phyloP scores from a whole-genome alignment of 768 basidiomycete species.

The Lactarius trivialis region DNA sequence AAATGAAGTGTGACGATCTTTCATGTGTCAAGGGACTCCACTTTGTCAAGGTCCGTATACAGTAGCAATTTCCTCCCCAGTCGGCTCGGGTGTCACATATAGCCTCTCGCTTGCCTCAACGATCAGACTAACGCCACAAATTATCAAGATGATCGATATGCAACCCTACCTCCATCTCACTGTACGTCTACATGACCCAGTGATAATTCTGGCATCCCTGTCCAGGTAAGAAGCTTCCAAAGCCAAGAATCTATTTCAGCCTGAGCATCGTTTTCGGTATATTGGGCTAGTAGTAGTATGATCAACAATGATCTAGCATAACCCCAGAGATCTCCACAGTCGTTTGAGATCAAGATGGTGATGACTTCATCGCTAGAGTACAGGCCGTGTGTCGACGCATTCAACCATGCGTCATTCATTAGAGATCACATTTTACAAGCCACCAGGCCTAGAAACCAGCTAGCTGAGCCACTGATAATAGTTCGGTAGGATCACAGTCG shows the following conservation, averaged over 20 bases:
- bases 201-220: conserved; percentile 33
- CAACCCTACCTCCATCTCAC: conserved; percentile 35
- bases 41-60: conserved; percentile 35
- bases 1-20: conserved; percentile 37
- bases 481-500: background rate
- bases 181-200: conserved; percentile 39
- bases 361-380: background rate
- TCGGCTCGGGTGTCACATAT: conserved; percentile 41
- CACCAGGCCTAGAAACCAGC: background rate
- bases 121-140: conserved; percentile 36
- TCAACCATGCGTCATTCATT: background rate
- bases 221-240: conserved; percentile 33
- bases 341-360: background rate
- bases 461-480: background rate
- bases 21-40: conserved; percentile 28
- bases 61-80: conserved; percentile 38
- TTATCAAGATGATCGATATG: conserved; percentile 29
- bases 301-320: conserved; percentile 44
- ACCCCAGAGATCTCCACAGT: conserved; percentile 30
- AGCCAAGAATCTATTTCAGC: background rate
- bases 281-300: conserved; percentile 33
- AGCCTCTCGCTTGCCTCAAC: conserved; percentile 44
- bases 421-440: background rate
- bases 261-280: conserved; percentile 21
- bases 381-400: background rate